Evolutionary conservation across 306 rosid genomes (phyloP).

Genomic region (Citrullus colocynthis): DNA sequence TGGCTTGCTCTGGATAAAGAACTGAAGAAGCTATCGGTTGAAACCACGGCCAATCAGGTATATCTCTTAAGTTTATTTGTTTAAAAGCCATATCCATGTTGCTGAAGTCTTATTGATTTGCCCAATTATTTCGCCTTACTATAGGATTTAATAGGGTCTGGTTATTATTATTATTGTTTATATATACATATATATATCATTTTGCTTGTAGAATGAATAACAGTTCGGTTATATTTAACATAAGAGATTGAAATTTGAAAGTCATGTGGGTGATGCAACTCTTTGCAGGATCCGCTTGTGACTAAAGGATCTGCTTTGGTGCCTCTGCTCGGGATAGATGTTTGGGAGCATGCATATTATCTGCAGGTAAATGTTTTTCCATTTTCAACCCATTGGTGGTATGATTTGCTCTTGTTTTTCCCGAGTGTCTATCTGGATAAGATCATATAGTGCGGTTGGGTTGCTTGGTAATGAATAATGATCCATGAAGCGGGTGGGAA

Average conservation of each 20-base stretch:
- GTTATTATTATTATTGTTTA: neutral
- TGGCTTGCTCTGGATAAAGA: constrained; percentile 98
- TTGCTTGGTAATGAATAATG: neutral
- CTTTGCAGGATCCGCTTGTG: constrained; percentile 78
- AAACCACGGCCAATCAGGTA: constrained; percentile 95
- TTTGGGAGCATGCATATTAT: constrained; percentile 99
- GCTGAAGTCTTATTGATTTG: neutral
- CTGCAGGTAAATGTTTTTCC: constrained; percentile 49
- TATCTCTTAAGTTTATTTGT: neutral
- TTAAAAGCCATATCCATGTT: neutral
- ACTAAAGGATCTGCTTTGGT: constrained; percentile 71
- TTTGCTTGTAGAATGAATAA: no score
- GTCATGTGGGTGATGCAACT: constrained; percentile 17
- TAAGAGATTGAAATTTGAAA: neutral
- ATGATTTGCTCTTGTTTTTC: neutral
- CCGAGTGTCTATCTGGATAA: neutral
- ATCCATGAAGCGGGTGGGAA: neutral
- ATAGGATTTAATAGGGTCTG: neutral
- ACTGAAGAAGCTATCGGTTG: constrained; percentile 70
- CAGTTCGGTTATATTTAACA: no score
- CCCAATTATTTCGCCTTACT: neutral
- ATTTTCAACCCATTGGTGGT: no score
- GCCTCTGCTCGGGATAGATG: constrained; percentile 93
- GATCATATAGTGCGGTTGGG: neutral
- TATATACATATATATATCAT: neutral